A percentile compares a stretch with the other conserved stretches of the same genome.
These are phyloP conservation scores for Leishmania aethiopica DNA, from an alignment of 208 protist species.

Conservation along the genomic window DNA sequence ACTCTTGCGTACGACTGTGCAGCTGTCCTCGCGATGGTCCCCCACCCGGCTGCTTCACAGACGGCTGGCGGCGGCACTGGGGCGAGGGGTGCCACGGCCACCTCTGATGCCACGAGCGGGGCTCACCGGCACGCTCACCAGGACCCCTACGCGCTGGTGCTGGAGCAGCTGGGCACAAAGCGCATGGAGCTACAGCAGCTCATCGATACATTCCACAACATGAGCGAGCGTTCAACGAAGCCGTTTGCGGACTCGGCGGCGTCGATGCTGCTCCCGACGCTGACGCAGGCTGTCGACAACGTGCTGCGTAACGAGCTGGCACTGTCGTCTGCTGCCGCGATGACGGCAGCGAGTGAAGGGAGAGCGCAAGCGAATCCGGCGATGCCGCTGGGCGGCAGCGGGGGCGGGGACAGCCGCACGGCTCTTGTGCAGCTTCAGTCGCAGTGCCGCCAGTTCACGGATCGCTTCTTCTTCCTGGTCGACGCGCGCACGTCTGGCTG, in stretches of 20 bases:
- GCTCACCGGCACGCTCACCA: constrained; percentile 4
- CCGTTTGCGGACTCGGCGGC: constrained; percentile 54
- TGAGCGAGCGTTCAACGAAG: constrained; percentile 34
- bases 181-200: constrained; percentile 44
- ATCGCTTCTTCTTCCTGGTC: constrained; percentile 44
- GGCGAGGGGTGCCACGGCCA: neutral
- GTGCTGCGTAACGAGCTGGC: constrained; percentile 29
- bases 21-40: constrained; percentile 48
- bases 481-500: constrained; percentile 40
- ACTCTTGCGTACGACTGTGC: constrained; percentile 56
- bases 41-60: constrained; percentile 21
- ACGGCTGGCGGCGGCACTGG: neutral
- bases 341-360: neutral
- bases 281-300: constrained; percentile 26
- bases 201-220: constrained; percentile 32
- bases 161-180: constrained; percentile 31
- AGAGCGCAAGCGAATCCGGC: neutral
- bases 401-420: constrained; percentile 20
- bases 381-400: neutral
- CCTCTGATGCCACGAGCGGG: neutral
- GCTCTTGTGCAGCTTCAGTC: constrained; percentile 32
- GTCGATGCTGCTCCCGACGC: constrained; percentile 41
- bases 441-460: constrained; percentile 38
- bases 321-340: constrained; percentile 3
- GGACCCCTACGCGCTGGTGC: constrained; percentile 17